These are phyloP conservation scores for Chalciporus pseudorubinellus DNA, from an alignment of 768 basidiomycete genomes.

Conservation along the genomic window DNA sequence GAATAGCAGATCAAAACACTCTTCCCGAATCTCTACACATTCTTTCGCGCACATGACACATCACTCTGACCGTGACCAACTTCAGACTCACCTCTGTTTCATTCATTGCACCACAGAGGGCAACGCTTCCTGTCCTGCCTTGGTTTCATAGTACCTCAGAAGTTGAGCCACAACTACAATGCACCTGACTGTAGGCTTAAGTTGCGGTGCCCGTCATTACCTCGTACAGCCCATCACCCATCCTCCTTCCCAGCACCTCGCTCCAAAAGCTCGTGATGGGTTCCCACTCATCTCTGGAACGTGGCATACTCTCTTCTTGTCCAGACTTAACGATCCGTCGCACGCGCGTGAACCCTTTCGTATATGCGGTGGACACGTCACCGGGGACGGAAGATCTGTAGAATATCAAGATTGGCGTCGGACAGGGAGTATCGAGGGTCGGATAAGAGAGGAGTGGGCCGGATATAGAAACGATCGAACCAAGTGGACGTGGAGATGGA, in stretches of 20 bases:
- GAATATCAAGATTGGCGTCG: slow-evolving; percentile 62
- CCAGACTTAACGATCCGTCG: slow-evolving; percentile 48
- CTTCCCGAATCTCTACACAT: too few species aligned
- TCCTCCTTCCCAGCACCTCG: slow-evolving; percentile 54
- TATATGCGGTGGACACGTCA: slow-evolving; percentile 49
- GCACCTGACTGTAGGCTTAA: slow-evolving; percentile 11
- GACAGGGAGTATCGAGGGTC: slow-evolving; percentile 47
- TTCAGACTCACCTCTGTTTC: too few species aligned
- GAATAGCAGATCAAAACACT: too few species aligned
- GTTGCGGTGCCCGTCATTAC: slow-evolving; percentile 45
- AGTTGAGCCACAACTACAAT: slow-evolving; percentile 10
- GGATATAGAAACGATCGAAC: slow-evolving; percentile 64
- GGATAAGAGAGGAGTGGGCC: slow-evolving; percentile 82
- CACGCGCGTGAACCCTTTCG: slow-evolving; percentile 55
- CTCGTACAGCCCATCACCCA: slow-evolving; percentile 63
- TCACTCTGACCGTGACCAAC: too few species aligned
- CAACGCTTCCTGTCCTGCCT: too few species aligned
- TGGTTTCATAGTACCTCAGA: too few species aligned
- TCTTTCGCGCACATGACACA: too few species aligned
- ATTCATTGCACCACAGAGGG: too few species aligned
- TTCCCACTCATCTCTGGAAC: slow-evolving; percentile 74
- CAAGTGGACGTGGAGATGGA: slow-evolving; percentile 40
- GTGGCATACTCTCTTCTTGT: slow-evolving; percentile 64
- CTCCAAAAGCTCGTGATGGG: slow-evolving; percentile 90
- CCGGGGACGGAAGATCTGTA: slow-evolving; percentile 49